Evolutionary conservation across 2,329 filamentous ascomycete genomes (phyloP), one percentile per base, ranked within the genome.

Genomic region (Endocalyx cinctus): DNA sequence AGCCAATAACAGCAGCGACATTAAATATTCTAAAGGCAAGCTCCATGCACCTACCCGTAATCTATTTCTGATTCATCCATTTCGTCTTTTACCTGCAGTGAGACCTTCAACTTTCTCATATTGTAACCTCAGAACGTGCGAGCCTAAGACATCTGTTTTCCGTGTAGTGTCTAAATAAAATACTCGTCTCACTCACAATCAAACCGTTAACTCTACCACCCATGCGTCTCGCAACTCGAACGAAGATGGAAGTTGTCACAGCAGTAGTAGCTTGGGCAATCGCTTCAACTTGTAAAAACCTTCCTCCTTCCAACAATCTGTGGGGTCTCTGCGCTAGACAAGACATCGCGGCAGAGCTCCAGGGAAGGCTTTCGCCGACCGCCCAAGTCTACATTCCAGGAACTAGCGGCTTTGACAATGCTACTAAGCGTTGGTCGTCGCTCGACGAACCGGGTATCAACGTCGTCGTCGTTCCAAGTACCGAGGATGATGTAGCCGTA

Each of bases 401-500:
- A 2, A 62, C 64, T 8, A 43, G 41, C n/a, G 59, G 50, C 10
- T 74, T 67, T 29, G 38, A 44, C 4, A 22, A 50, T 17, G 59
- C 59, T 6, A 60, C 64, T 0, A 52, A 48, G 2, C 59, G 70
- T 2, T 73, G 70, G 69, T 74, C 70, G 1, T 53, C 51, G 11
- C 42, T 70, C 14, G 52, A 60, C 7, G 46, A 55, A 1, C 72
- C 72, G 4, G 58, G 43, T 1, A 55, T 67, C 8, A 67, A 63
- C 29, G 46, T 72, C 3, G 66, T 72, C 3, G 63, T 74, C 1
- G 59, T 70, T 11, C 66, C 69, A 2, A 60, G 56, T 3, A 65
- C 58, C 0, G 70, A 71, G 43, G 45, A 64, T 6, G 72, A 76
- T 38, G 69, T 76, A 14, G 60, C 57, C 1, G 57, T 66, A 39